phyloP scores from a whole-genome alignment of 108 stramenopile species.

The Epipyxis sp. region DNA sequence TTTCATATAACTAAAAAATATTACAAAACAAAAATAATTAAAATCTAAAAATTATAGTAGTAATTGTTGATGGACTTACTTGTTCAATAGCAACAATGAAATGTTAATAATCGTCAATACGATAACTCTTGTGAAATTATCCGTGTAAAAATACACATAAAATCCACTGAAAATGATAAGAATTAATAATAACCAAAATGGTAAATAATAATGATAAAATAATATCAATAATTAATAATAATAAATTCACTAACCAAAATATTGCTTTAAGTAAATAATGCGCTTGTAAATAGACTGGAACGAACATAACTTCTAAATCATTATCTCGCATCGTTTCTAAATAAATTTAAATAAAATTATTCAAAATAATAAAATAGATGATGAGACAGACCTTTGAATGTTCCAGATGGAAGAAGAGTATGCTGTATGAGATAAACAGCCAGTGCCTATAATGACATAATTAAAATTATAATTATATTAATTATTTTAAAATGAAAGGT shows the following conservation, averaged over 20 bases:
- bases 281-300: slow-evolving; percentile 34
- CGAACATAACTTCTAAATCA: slow-evolving; percentile 31
- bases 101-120: slow-evolving; percentile 25
- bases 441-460: no score
- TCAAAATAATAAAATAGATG: slow-evolving; percentile 7
- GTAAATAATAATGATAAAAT: no score
- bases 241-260: no score
- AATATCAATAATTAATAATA: slow-evolving; percentile 17
- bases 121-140: slow-evolving; percentile 11
- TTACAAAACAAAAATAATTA: no score
- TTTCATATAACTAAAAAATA: slow-evolving; percentile 28
- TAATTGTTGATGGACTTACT: no score
- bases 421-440: slow-evolving; percentile 27
- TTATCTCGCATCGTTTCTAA: slow-evolving; percentile 32
- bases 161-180: neutral
- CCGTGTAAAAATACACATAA: slow-evolving; percentile 27
- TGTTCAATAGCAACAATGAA: slow-evolving; percentile 15
- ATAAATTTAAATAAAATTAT: no score
- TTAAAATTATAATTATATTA: no score
- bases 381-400: no score
- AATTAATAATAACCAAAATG: no score
- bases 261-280: slow-evolving; percentile 33
- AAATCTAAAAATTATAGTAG: no score
- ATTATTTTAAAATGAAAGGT: slow-evolving; percentile 7
- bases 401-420: slow-evolving; percentile 27